Evolutionary conservation across 306 rosid genomes (phyloP).

Genomic region (Rosa chinensis): DNA sequence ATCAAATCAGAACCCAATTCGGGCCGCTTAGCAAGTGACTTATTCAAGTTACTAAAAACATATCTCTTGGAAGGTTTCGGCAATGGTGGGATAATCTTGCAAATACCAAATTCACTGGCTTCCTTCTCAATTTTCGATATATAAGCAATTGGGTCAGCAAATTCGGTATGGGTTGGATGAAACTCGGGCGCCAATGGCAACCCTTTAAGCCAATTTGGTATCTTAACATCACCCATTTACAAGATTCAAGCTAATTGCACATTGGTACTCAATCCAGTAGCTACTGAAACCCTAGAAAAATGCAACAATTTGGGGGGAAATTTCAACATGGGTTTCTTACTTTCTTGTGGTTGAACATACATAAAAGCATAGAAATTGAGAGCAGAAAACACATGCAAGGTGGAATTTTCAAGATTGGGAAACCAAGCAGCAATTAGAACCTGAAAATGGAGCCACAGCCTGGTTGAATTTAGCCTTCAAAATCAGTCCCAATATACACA

Average conservation of each 20-base stretch:
- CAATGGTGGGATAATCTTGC: constrained; percentile 92
- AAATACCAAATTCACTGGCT: constrained; percentile 86
- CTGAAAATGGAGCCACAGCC: constrained; percentile 43
- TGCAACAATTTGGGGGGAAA: constrained; percentile 27
- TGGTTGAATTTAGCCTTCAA: constrained; percentile 44
- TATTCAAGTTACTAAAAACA: constrained; percentile 74
- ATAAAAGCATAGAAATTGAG: constrained; percentile 22
- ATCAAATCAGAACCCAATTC: constrained; percentile 52
- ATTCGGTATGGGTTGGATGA: constrained; percentile 94
- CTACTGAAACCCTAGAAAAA: constrained; percentile 58
- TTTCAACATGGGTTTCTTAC: constrained; percentile 26
- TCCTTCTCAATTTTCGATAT: constrained; percentile 96
- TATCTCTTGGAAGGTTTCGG: constrained; percentile 86
- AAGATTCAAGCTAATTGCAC: constrained; percentile 30
- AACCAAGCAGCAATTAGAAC: constrained; percentile 30
- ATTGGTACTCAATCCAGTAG: constrained; percentile 29
- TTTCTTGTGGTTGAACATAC: constrained; percentile 5
- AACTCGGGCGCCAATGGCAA: constrained; percentile 95
- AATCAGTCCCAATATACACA: constrained; percentile 23
- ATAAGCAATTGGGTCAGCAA: constrained; percentile 95
- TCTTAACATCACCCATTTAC: constrained; percentile 79
- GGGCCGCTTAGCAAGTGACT: constrained; percentile 70
- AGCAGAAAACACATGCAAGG: constrained; percentile 24
- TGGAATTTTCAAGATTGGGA: constrained; percentile 20
- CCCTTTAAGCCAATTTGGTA: constrained; percentile 80